Evolutionary conservation across 768 basidiomycete species (phyloP).

Genomic region (Hortiboletus campestris): DNA sequence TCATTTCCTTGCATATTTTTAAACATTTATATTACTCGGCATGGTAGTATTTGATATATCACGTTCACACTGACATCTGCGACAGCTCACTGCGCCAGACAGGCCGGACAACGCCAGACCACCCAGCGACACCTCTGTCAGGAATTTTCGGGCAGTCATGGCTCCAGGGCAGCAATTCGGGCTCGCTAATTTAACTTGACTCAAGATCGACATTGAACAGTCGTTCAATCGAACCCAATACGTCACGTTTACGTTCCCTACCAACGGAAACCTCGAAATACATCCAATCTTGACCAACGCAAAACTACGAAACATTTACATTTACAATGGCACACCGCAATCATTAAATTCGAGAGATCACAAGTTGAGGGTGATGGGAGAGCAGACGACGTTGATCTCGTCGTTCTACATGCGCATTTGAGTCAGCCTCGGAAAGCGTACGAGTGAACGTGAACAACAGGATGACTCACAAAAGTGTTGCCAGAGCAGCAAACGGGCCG

Average conservation of each 20-base stretch:
- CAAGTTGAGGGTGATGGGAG: neutral
- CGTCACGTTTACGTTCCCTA: neutral
- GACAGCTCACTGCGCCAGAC: no score
- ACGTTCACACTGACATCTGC: no score
- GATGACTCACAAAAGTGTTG: neutral
- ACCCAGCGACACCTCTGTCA: no score
- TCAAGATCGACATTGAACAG: neutral
- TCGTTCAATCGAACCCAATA: neutral
- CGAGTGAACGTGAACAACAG: neutral
- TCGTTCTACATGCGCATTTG: neutral
- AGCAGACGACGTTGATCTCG: neutral
- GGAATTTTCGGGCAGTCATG: no score
- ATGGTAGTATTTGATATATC: no score
- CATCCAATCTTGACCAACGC: neutral
- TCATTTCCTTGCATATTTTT: no score
- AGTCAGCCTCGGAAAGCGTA: neutral
- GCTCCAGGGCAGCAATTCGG: neutral
- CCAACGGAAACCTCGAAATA: neutral
- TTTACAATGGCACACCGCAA: neutral
- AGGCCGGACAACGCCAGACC: no score
- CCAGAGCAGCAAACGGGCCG: slow-evolving; percentile 3
- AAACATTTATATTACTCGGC: no score
- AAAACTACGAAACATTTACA: neutral
- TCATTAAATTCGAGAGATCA: neutral
- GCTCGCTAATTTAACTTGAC: neutral